Evolutionary conservation across 331 rosid species (phyloP).

Genomic region (Acacia concinna): DNA sequence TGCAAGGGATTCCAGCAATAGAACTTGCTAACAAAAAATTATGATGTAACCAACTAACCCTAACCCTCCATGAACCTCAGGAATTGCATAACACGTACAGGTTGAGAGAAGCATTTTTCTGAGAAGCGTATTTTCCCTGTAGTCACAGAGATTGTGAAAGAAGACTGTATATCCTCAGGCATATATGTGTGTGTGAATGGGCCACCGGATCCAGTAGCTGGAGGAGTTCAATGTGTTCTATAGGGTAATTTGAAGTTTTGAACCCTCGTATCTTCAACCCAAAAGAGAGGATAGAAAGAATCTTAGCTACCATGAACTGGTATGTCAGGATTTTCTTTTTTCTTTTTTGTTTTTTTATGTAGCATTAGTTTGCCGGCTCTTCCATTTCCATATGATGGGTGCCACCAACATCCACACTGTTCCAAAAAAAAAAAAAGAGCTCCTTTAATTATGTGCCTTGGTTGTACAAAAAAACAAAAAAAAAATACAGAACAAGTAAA

Average conservation of each 20-base stretch:
- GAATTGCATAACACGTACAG: conserved; percentile 19
- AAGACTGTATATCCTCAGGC: conserved; percentile 18
- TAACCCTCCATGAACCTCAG: conserved; percentile 6
- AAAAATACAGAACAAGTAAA: not conserved
- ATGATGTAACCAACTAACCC: not conserved
- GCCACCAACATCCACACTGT: conserved; percentile 92
- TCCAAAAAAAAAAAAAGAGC: conserved; percentile 1
- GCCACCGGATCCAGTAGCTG: no score
- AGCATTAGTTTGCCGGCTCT: conserved; percentile 49
- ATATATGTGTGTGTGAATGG: no score
- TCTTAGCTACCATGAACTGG: not conserved
- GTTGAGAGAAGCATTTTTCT: conserved; percentile 5
- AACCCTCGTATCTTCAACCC: conserved; percentile 23
- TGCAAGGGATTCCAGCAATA: not conserved
- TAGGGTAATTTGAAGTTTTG: conserved; percentile 16
- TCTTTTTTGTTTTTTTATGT: conserved; percentile 28
- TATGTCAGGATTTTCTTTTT: not conserved
- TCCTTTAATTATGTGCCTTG: not conserved
- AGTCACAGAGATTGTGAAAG: not conserved
- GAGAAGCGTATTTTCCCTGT: not conserved
- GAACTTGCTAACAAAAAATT: conserved; percentile 13
- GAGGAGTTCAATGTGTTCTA: conserved; percentile 21
- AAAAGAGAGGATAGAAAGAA: not conserved
- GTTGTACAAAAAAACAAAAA: not conserved
- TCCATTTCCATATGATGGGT: conserved; percentile 82